Evolutionary conservation across 192 early-diverging fungal genomes (phyloP).

Genomic region (Mortierella hygrophila): DNA sequence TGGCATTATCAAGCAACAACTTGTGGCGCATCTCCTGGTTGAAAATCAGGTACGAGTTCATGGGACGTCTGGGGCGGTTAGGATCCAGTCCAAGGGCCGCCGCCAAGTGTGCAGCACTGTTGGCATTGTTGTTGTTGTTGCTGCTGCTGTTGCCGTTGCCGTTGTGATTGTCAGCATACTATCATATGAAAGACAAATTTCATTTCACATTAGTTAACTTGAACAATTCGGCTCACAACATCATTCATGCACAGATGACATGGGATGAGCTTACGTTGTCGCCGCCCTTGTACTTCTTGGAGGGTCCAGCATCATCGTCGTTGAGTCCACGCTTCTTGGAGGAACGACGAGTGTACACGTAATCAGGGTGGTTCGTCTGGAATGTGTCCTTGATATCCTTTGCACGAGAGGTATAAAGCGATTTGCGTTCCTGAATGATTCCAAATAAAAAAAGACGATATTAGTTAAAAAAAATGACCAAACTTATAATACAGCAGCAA

Average conservation of each 20-base stretch:
- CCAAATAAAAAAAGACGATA: neutral
- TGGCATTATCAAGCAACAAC: conserved; percentile 66
- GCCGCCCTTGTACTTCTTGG: conserved; percentile 36
- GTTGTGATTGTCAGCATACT: neutral
- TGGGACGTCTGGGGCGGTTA: conserved; percentile 67
- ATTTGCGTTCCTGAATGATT: conserved; percentile 62
- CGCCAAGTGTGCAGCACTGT: neutral
- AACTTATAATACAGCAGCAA: neutral
- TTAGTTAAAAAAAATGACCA: neutral
- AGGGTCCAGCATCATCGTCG: conserved; percentile 25
- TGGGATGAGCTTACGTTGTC: conserved; percentile 13
- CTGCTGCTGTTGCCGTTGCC: neutral
- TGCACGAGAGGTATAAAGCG: conserved; percentile 67
- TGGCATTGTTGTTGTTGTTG: neutral
- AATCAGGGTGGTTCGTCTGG: conserved; percentile 65
- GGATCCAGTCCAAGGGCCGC: conserved; percentile 42
- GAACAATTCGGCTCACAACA: no score
- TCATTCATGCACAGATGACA: neutral
- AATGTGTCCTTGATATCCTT: conserved; percentile 73
- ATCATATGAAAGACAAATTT: neutral
- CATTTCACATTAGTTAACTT: neutral
- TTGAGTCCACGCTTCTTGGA: conserved; percentile 49
- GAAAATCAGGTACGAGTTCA: conserved; percentile 73
- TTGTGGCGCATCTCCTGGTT: conserved; percentile 71
- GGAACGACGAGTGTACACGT: conserved; percentile 67